phyloP scores from a whole-genome alignment of 805 yeast genomes.

The Ogataea chonburiensis region DNA sequence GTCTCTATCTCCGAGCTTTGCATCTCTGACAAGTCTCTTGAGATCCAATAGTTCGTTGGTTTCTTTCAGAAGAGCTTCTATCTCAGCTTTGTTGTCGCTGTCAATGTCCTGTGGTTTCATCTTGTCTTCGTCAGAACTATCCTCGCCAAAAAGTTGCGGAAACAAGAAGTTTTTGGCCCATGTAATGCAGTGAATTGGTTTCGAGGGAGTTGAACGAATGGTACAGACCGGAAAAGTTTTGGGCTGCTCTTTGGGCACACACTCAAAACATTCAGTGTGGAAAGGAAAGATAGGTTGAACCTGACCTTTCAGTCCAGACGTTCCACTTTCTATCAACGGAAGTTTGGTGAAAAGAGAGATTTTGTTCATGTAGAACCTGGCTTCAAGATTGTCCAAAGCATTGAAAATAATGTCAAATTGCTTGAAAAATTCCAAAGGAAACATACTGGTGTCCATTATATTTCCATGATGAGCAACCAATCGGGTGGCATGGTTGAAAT shows the following conservation, averaged over 20 bases:
- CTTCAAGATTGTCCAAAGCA: slow-evolving; percentile 92
- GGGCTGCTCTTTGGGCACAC: slow-evolving; percentile 83
- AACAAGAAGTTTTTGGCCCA: slow-evolving; percentile 96
- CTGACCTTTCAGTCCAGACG: slow-evolving; percentile 93
- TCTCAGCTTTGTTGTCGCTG: slow-evolving; percentile 62
- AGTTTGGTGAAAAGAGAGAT: slow-evolving; percentile 70
- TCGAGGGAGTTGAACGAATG: slow-evolving; percentile 93
- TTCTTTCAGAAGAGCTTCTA: slow-evolving; percentile 63
- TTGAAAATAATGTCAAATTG: slow-evolving; percentile 81
- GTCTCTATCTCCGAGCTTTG: slow-evolving; percentile 23
- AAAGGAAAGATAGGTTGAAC: slow-evolving; percentile 87
- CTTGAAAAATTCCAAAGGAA: slow-evolving; percentile 73
- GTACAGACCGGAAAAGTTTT: slow-evolving; percentile 95
- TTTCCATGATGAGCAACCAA: slow-evolving; percentile 82
- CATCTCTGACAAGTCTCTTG: slow-evolving; percentile 36
- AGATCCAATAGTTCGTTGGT: slow-evolving; percentile 60
- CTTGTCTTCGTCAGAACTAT: slow-evolving; percentile 28
- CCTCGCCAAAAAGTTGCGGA: slow-evolving; percentile 70
- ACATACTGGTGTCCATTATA: slow-evolving; percentile 71
- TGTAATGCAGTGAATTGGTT: slow-evolving; percentile 92
- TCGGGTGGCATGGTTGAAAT: slow-evolving; percentile 64
- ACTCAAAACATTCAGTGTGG: slow-evolving; percentile 88
- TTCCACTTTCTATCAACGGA: slow-evolving; percentile 90
- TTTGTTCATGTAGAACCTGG: slow-evolving; percentile 84
- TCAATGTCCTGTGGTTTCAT: slow-evolving; percentile 45